Evolutionary conservation across 345 rosid genomes (phyloP).

Genomic region (Ceriops decandra): DNA sequence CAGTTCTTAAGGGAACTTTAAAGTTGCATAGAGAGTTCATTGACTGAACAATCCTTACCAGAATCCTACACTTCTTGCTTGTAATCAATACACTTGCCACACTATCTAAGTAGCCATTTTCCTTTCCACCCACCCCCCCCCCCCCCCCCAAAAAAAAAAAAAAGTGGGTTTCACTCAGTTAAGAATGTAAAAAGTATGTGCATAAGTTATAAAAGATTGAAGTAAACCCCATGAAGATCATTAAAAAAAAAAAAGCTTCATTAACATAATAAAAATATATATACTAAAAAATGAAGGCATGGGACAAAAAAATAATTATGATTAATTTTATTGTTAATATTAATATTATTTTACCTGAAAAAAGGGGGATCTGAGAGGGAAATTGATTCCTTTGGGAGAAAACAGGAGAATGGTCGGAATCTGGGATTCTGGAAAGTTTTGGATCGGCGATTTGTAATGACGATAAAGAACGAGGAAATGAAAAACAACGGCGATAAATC

Average conservation of each 20-base stretch:
- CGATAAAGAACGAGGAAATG: constrained; percentile 32
- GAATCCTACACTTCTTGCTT: no score
- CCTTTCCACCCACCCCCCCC: no score
- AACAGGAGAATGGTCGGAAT: constrained; percentile 26
- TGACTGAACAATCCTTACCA: no score
- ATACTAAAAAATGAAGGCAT: not conserved
- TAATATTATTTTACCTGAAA: constrained; percentile 1
- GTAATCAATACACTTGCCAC: no score
- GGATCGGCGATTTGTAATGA: constrained; percentile 31
- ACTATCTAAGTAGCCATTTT: no score
- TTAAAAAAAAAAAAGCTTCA: not conserved
- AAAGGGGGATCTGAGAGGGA: constrained; percentile 6
- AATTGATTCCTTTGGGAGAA: not conserved
- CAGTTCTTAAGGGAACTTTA: no score
- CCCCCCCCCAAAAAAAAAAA: no score
- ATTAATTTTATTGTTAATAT: no score
- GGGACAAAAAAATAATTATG: not conserved
- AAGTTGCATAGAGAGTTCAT: no score
- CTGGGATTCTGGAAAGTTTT: not conserved
- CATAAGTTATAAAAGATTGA: not conserved
- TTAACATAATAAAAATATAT: not conserved
- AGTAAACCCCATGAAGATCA: not conserved
- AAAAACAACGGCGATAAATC: constrained; percentile 45
- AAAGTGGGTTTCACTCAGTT: no score
- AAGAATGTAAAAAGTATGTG: no score